A percentile compares a stretch with the other conserved stretches of the same genome.
phyloP scores from a whole-genome alignment of 345 rosid species.

The Rhizophora mangle region DNA sequence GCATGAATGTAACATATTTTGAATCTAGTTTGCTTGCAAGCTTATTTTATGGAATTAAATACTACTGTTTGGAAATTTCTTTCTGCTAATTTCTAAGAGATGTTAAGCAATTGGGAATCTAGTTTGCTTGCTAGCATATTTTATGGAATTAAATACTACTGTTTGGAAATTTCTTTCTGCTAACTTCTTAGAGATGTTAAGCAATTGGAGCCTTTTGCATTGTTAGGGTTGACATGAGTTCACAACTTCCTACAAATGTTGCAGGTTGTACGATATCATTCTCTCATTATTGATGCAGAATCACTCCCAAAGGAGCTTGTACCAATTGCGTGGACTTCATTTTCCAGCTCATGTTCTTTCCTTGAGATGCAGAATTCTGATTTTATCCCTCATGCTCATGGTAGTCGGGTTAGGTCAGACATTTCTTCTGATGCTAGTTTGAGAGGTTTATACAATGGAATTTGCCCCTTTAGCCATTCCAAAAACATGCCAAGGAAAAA shows the following conservation, averaged over 20 bases:
- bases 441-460: slow-evolving; percentile 27
- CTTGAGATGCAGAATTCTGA: slow-evolving; percentile 36
- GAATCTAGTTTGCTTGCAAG: background rate
- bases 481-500: slow-evolving; percentile 30
- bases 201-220: background rate
- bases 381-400: slow-evolving; percentile 26
- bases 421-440: slow-evolving; percentile 28
- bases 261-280: slow-evolving; percentile 96
- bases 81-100: background rate
- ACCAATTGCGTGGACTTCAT: slow-evolving; percentile 85
- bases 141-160: background rate
- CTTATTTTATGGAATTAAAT: background rate
- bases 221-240: background rate
- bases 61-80: background rate
- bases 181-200: background rate
- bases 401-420: slow-evolving; percentile 21
- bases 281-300: slow-evolving; percentile 70
- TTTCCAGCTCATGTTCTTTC: slow-evolving; percentile 49
- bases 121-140: background rate
- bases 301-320: slow-evolving; percentile 77
- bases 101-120: background rate
- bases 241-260: background rate
- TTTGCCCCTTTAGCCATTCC: slow-evolving; percentile 27
- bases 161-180: background rate
- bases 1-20: background rate